Conservation (phyloP, 208 protist genomes). For the Acanthamoeba polyphaga region DNA sequence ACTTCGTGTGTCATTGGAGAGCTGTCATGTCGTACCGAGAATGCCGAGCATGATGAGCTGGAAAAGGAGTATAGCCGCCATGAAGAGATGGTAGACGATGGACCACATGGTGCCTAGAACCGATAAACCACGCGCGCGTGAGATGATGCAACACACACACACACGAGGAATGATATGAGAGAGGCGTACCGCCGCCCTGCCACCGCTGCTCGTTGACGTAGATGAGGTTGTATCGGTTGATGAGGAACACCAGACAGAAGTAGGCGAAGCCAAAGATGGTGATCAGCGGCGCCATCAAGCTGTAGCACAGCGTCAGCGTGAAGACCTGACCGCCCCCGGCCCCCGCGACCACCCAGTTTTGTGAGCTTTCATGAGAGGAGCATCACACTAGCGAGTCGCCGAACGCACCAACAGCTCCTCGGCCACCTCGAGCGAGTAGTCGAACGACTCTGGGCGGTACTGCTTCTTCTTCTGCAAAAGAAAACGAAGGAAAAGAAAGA, state of each 20-base stretch:
- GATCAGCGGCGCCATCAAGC: conserved; percentile 57
- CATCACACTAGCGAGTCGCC: too few relatives aligned
- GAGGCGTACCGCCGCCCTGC: neutral
- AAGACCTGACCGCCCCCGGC: neutral
- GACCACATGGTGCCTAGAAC: conserved; percentile 60
- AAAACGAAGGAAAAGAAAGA: too few relatives aligned
- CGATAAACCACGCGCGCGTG: neutral
- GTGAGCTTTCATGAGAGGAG: too few relatives aligned
- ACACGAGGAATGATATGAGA: neutral
- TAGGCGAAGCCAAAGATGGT: conserved; percentile 48
- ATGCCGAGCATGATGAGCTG: conserved; percentile 62
- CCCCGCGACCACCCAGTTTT: too few relatives aligned
- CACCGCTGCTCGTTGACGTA: conserved; percentile 56
- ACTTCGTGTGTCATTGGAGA: neutral
- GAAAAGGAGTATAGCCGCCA: conserved; percentile 37
- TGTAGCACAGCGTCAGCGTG: conserved; percentile 59
- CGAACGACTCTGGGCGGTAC: neutral
- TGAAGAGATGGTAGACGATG: conserved; percentile 18
- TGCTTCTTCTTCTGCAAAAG: neutral
- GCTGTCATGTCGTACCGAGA: neutral
- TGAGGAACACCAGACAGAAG: conserved; percentile 25
- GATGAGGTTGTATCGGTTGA: conserved; percentile 35
- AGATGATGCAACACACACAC: neutral
- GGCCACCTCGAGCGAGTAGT: conserved; percentile 23
- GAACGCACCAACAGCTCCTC: conserved; percentile 29